Evolutionary conservation across 768 basidiomycete genomes (phyloP), one percentile per base, ranked within the genome.

Genomic region (Chiua virens): DNA sequence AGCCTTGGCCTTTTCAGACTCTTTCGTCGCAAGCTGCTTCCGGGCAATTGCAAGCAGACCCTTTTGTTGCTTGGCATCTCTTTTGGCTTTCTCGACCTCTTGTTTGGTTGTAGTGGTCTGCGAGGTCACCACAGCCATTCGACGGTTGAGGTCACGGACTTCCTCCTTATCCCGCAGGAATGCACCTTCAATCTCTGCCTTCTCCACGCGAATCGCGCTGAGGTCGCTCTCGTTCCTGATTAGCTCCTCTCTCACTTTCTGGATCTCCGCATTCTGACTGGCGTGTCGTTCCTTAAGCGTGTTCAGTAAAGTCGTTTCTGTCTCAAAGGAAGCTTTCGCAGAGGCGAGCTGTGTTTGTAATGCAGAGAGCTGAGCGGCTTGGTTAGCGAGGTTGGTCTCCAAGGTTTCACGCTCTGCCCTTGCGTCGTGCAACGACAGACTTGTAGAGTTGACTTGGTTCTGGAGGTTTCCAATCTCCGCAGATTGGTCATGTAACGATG

Each of bases 21-120:
- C 96, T 55, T 91, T 87, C 5, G 88, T 82, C 22, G 80, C 80
- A 23, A 98, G 74, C 73, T 98, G 97, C 69, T 99, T 98, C 74
- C 87, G 87, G 6, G 92, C 90, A 65, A 98, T 96, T 5, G 94
- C 94, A 21, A 96, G 78, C 56, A 96, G 77, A 10, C 97, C 97
- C 67, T 92, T 98, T 74, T 98, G 95, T 64, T 97, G 92, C 67
- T 96, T 88, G 2, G 90, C 92, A 45, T 98, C 95, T 71, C 91
- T 98, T 75, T 85, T 94, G 36, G 80, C 68, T 73, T 89, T 94
- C 69, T 98, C 97, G 20, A 93, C 73, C 54, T 90, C 85, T 11
- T 71, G 74, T 67, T 89, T 94, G 45, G 86, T 66, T 11, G 73
- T 63, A 41, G 88, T 82, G 32, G 85, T 85, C 68, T 93, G 83